phyloP scores from a whole-genome alignment of 139 green algal species.

The Desmodesmus armatus region DNA sequence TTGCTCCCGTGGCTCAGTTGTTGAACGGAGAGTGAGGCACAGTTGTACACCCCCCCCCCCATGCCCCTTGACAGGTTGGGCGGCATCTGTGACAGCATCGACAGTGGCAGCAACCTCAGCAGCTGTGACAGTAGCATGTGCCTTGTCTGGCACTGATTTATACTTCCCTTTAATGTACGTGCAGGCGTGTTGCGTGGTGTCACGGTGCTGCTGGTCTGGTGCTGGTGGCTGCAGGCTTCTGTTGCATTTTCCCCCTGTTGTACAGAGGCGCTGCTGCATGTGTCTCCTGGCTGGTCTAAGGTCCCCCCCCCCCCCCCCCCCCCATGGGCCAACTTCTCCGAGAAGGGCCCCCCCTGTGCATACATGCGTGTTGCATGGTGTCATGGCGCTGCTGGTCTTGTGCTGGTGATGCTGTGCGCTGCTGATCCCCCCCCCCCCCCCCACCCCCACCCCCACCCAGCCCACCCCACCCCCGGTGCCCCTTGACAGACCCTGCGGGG shows the following conservation, averaged over 20 bases:
- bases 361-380: slow-evolving; percentile 67
- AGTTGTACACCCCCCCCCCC: not conserved
- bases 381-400: slow-evolving; percentile 61
- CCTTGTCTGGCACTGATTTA: no score
- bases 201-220: slow-evolving; percentile 63
- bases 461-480: no score
- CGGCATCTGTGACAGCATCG: no score
- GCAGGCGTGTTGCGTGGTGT: slow-evolving; percentile 68
- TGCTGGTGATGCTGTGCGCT: slow-evolving; percentile 54
- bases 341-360: not conserved
- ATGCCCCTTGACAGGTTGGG: no score
- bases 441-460: no score
- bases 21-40: no score
- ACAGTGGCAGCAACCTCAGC: no score
- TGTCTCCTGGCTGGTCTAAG: not conserved
- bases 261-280: not conserved
- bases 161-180: not conserved
- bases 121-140: not conserved
- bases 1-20: no score
- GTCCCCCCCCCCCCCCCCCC: not conserved
- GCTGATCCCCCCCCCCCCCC: no score
- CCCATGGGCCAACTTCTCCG: no score
- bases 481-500: no score
- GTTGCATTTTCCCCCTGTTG: no score
- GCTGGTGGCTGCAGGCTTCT: slow-evolving; percentile 44